phyloP scores from a whole-genome alignment of 2,329 filamentous ascomycete species.

The Xylariales sp. region DNA sequence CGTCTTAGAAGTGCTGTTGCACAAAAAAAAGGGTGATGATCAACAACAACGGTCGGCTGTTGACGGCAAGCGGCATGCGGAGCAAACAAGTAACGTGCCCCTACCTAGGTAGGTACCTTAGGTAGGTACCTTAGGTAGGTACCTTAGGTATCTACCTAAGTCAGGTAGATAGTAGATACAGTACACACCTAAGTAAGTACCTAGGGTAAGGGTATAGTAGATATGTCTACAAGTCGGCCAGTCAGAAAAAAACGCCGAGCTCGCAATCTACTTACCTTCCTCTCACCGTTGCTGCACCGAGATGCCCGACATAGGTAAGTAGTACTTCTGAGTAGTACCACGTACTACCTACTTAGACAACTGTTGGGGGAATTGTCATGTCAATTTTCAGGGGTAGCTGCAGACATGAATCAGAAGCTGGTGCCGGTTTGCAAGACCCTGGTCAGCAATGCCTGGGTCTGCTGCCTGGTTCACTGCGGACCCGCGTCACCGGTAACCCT shows the following conservation, averaged over 20 bases:
- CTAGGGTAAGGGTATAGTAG: no score
- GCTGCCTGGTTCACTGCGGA: background rate
- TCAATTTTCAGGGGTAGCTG: conserved; percentile 31
- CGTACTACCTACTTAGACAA: background rate
- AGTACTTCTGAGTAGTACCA: no score
- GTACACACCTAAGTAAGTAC: background rate
- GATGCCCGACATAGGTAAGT: no score
- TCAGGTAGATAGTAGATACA: no score
- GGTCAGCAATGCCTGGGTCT: background rate
- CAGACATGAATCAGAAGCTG: conserved; percentile 29
- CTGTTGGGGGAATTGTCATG: conserved; percentile 1
- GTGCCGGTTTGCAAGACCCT: conserved; percentile 4
- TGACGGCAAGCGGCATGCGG: conserved; percentile 4
- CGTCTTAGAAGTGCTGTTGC: background rate
- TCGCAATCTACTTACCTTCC: background rate
- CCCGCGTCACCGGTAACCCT: conserved; percentile 27
- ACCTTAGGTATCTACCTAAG: no score
- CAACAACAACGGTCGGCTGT: conserved; percentile 23
- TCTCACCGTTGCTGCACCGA: no score
- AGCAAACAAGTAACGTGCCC: background rate
- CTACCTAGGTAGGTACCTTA: background rate
- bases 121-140: no score
- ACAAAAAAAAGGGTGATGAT: conserved; percentile 20
- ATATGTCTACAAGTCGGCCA: background rate
- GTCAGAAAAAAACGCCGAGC: background rate